Base-by-base conservation (phyloP, 192 early-diverging fungal genomes). In the Dimargaris verticillata region DNA sequence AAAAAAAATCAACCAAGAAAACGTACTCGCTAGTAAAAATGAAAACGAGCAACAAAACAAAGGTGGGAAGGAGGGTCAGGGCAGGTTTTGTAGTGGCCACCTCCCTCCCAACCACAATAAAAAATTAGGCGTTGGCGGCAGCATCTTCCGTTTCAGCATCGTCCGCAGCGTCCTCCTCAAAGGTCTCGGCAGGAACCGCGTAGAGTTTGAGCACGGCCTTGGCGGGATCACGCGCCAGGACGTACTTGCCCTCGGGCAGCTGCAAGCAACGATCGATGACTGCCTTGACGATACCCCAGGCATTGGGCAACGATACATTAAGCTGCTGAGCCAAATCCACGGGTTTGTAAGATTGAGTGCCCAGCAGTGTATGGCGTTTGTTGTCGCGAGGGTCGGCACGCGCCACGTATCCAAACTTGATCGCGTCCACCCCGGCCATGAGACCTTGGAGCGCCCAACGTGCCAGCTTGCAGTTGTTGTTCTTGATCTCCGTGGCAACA, bases 271-370 rank as follows among this genome's bases (percentile, higher is more conserved):
- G 55, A 62, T 97, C 91, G 41, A 95, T 84, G 62, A 99, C 77
- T 33, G 89, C 87, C 81, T 93, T 90, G 68, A 94, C 78, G 65
- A 96, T 89, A 72, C 95, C 95, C 95, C 95, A 99, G 13, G 83
- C 91, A 57, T 88, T 92, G 62, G 79, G 82, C 53, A 92, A 63
- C 50, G 75, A 82, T 58, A 93, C 71, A 63, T 88, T 88, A 75
- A 96, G 88, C 74, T 99, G 94, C 24, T 67, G 63, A 41, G 89
- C 83, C 73, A 97, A 89, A 61, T 99, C 95, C 44, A 74, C 72
- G 18, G 95, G 95, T 62, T 88, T 87, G 75, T 90, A 89, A 18
- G 79, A 76, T 62, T 87, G 80, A 28, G 83, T 83, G 43, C 89
- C 93, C 57, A 99, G 70, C 47, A 99, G 75, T 22, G 72, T 78